A percentile compares a stretch with the other conserved stretches of the same genome.
Conservation (phyloP, 805 yeast genomes). For the Lachancea waltii region DNA sequence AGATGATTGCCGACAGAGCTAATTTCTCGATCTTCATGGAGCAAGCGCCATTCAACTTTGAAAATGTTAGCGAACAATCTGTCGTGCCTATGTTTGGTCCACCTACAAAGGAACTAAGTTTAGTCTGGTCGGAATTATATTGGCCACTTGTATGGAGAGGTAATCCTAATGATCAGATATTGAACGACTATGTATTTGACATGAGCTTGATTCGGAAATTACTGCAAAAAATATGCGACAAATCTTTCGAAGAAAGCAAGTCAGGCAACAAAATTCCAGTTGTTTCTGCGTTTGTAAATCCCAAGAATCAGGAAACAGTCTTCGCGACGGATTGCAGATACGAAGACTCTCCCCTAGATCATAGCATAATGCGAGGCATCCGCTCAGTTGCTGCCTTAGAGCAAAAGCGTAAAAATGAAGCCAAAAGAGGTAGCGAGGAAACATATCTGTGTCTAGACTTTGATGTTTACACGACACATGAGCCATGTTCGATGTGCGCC, state of each 20-base stretch:
- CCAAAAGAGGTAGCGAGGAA: constrained; percentile 7
- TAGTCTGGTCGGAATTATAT: constrained; percentile 54
- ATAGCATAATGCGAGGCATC: constrained; percentile 71
- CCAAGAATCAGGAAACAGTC: constrained; percentile 37
- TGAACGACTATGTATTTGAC: constrained; percentile 51
- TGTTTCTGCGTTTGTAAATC: constrained; percentile 60
- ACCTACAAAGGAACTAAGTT: constrained; percentile 56
- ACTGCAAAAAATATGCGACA: constrained; percentile 24
- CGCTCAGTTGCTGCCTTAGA: constrained; percentile 47
- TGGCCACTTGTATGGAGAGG: constrained; percentile 98
- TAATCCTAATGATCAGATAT: constrained; percentile 67
- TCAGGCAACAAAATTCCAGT: constrained; percentile 35
- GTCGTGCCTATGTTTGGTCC: constrained; percentile 62
- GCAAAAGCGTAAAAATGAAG: constrained; percentile 28
- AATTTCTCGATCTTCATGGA: constrained; percentile 21
- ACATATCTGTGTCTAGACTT: constrained; percentile 67
- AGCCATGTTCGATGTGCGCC: constrained; percentile 93
- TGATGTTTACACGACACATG: constrained; percentile 84
- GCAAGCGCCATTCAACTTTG: constrained; percentile 14
- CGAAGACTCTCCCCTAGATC: constrained; percentile 49
- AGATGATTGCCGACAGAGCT: constrained; percentile 26
- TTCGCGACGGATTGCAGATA: constrained; percentile 37
- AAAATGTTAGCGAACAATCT: constrained; percentile 15
- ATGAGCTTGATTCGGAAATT: constrained; percentile 36
- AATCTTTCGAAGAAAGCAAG: constrained; percentile 12